Percentiles rank a stretch among this genome's conserved stretches.
These are phyloP conservation scores for Penicillium steckii DNA, from an alignment of 495 filamentous ascomycete species.

Conservation along the genomic window DNA sequence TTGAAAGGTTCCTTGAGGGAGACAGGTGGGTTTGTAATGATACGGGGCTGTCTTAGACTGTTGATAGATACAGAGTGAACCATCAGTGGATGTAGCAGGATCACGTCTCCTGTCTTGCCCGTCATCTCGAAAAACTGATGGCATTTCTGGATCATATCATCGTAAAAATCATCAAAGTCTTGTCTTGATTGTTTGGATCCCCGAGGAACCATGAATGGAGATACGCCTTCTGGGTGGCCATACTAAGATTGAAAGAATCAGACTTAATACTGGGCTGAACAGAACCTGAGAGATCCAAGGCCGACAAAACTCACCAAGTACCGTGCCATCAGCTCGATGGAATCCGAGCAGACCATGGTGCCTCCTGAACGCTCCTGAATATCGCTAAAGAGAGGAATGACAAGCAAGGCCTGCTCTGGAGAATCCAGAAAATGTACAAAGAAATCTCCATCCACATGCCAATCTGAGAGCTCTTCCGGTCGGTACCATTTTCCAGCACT, in stretches of 20 bases:
- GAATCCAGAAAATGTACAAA: slow-evolving; percentile 75
- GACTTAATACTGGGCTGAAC: background rate
- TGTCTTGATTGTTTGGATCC: slow-evolving; percentile 39
- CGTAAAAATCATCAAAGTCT: slow-evolving; percentile 52
- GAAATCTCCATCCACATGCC: slow-evolving; percentile 79
- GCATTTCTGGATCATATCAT: slow-evolving; percentile 44
- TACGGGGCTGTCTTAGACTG: slow-evolving; percentile 53
- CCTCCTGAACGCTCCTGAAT: slow-evolving; percentile 61
- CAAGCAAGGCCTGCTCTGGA: slow-evolving; percentile 67
- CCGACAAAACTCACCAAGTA: slow-evolving; percentile 43
- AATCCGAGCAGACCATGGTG: slow-evolving; percentile 63
- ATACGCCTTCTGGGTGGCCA: slow-evolving; percentile 67
- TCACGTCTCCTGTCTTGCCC: slow-evolving; percentile 64
- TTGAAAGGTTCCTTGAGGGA: slow-evolving; percentile 60
- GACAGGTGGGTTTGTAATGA: slow-evolving; percentile 74
- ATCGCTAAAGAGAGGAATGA: slow-evolving; percentile 69
- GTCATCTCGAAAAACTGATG: slow-evolving; percentile 64
- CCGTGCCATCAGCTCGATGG: slow-evolving; percentile 55
- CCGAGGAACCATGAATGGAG: slow-evolving; percentile 61
- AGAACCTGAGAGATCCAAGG: background rate
- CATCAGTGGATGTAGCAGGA: slow-evolving; percentile 73
- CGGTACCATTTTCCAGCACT: slow-evolving; percentile 47
- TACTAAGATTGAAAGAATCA: slow-evolving; percentile 25
- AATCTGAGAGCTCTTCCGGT: slow-evolving; percentile 53
- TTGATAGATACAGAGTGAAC: slow-evolving; percentile 65